phyloP scores from a whole-genome alignment of 139 green algal species.

The Bryopsis sp. region DNA sequence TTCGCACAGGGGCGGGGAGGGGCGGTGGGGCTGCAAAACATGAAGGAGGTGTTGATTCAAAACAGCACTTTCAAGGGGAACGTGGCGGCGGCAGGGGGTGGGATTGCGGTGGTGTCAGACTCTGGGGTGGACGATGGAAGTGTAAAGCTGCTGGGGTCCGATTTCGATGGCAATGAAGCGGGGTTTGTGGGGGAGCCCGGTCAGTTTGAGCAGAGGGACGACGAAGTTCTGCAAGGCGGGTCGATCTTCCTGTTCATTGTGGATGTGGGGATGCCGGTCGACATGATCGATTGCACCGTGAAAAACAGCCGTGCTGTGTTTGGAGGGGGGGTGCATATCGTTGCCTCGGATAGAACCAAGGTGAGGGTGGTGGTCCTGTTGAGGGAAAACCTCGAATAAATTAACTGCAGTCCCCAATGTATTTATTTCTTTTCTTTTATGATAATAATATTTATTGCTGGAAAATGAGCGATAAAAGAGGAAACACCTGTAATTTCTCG shows the following conservation, averaged over 20 bases:
- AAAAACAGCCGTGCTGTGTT: conserved; percentile 1
- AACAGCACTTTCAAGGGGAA: background rate
- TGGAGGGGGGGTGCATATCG: conserved; percentile 6
- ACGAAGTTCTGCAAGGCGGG: background rate
- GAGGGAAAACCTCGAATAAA: too few relatives aligned
- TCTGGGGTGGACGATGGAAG: background rate
- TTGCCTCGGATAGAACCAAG: too few relatives aligned
- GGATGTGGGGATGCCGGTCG: background rate
- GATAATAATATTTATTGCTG: too few relatives aligned
- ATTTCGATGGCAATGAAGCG: conserved; percentile 4
- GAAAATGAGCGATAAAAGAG: too few relatives aligned
- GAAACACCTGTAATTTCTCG: too few relatives aligned
- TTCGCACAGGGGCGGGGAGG: background rate
- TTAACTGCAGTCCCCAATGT: too few relatives aligned
- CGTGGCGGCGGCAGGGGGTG: background rate
- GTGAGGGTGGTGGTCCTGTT: too few relatives aligned
- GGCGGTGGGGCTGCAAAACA: background rate
- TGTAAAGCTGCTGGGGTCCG: background rate
- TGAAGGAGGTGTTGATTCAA: background rate
- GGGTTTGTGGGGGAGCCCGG: background rate
- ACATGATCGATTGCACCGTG: background rate
- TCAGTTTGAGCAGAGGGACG: background rate
- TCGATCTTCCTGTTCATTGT: background rate
- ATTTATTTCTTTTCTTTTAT: too few relatives aligned
- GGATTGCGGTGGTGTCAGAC: too few relatives aligned